Evolutionary conservation across 495 filamentous ascomycete genomes (phyloP), one percentile per base, ranked within the genome.

Genomic region (Penicillium alfredii): DNA sequence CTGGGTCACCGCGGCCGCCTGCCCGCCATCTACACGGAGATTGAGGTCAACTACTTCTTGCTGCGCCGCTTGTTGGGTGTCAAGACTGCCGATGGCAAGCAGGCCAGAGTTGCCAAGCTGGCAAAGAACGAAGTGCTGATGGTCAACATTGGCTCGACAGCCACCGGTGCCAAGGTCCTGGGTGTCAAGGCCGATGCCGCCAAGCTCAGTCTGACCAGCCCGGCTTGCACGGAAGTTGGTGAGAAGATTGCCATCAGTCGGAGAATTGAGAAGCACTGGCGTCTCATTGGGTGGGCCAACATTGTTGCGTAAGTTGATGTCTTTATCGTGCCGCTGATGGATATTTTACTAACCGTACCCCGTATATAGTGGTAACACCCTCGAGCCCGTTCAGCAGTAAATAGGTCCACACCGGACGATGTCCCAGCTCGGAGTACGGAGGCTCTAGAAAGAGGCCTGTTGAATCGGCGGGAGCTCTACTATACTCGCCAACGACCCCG

Each of bases 241-340:
- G 93, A 98, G 76, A 98, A 98, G 81, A 87, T 98, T 58, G 93
- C 92, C 24, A 74, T 98, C 58, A 85, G 79, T 60, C 76, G 92
- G 66, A 81, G 93, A 77, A 96, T 97, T 53, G 92, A 98, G 58
- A 96, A 96, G 79, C 90, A 96, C 68, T 97, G 92, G 92, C 85
- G 92, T 69, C 75, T 95, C 58, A 96, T 96, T 47, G 89, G 90
- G 51, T 95, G 90, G 89, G 88, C 88, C 30, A 94, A 87, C 55
- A 94, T 95, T 63, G 81, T 81, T 52, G 74, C 73, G 75, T 79
- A 70, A 71, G 75, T 78, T 24, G 15, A 25, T 2, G 5, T 25
- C 23, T 25, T 8, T 5, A 9, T 25, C n/a, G n/a, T n/a, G n/a
- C 11, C 11, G 3, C 11, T 8, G 8, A 8, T 25, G 8, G 23